Evolutionary conservation across 345 rosid genomes (phyloP).

Genomic region (Eucalyptus erythrocorys): DNA sequence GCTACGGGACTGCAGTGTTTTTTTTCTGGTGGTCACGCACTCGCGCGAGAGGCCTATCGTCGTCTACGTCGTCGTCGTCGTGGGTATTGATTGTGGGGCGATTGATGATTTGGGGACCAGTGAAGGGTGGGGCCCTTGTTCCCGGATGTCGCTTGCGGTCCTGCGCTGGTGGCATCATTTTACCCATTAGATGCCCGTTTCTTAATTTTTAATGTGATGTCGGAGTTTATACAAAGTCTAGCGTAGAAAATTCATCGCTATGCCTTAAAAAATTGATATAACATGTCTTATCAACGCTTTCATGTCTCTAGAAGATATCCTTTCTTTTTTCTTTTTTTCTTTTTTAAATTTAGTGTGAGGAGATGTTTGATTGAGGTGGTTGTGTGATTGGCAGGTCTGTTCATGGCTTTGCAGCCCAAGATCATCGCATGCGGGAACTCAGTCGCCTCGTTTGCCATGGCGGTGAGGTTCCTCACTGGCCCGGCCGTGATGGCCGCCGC

Average conservation of each 20-base stretch:
- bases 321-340: rapidly evolving
- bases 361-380: background rate
- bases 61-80: background rate
- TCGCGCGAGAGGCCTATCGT: background rate
- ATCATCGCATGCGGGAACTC: slow-evolving; percentile 95
- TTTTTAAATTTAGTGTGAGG: background rate
- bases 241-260: background rate
- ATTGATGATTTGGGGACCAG: background rate
- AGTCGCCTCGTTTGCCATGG: slow-evolving; percentile 78
- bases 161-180: background rate
- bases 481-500: slow-evolving; percentile 97
- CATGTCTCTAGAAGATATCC: background rate
- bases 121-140: background rate
- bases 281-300: background rate
- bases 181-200: background rate
- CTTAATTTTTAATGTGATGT: background rate
- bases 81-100: background rate
- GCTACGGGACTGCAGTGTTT: background rate
- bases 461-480: slow-evolving; percentile 84
- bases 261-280: background rate
- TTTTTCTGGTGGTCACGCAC: background rate
- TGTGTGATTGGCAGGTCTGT: slow-evolving; percentile 43
- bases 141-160: background rate
- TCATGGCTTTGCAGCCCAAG: slow-evolving; percentile 98
- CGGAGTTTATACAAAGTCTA: background rate